Conservation (phyloP, 129 eudicot species). For the Oenanthe sinensis region DNA sequence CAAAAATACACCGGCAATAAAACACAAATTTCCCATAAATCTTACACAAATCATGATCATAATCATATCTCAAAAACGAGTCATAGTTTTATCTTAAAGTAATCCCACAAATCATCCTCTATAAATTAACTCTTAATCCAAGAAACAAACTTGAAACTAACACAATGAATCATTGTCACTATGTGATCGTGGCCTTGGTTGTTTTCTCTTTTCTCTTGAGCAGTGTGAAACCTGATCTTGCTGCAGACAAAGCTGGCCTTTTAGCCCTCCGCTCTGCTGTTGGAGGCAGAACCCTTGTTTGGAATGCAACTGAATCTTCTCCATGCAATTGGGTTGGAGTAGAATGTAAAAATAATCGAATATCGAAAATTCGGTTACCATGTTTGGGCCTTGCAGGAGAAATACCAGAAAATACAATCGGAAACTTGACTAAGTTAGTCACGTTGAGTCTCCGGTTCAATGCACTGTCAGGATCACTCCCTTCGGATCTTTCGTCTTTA, state of each 20-base stretch:
- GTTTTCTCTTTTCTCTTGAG: background rate
- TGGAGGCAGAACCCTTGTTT: background rate
- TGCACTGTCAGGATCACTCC: constrained; percentile 29
- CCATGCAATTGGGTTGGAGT: background rate
- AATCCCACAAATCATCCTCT: background rate
- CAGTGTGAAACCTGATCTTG: background rate
- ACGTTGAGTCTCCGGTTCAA: background rate
- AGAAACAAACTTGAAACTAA: background rate
- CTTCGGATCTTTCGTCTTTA: constrained; percentile 21
- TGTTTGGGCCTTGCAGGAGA: background rate
- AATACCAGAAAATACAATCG: background rate
- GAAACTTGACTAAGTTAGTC: background rate
- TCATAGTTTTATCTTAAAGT: no score
- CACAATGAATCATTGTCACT: background rate
- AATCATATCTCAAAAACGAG: background rate
- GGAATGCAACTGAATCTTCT: background rate
- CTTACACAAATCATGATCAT: background rate
- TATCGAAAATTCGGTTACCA: background rate
- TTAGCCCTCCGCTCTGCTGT: background rate
- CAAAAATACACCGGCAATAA: no score
- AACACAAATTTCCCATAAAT: background rate
- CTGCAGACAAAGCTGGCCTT: background rate
- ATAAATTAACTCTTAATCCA: background rate
- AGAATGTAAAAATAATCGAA: background rate
- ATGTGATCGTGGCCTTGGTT: background rate